Base-by-base conservation (phyloP, 352 stramenopile genomes). In the Aphanomyces astaci region DNA sequence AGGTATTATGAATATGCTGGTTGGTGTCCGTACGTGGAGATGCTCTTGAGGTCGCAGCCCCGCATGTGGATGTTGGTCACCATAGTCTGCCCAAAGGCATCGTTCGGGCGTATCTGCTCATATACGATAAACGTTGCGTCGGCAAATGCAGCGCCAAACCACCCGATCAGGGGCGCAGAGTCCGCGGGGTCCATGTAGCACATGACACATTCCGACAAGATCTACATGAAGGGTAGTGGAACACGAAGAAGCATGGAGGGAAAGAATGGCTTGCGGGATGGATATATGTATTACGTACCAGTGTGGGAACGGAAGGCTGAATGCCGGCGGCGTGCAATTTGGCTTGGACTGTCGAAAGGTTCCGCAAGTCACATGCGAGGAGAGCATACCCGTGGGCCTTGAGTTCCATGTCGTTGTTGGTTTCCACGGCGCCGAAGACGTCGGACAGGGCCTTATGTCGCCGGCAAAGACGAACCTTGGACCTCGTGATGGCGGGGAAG, bases 141-240 rank as follows among this genome's bases (percentile, higher is more conserved):
- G 5, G 72, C 57, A 70, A 97, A 95, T 56, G 78, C 84, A 9
- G 68, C 72, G 11, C 70, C 69, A 0, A 87, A 79, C 87, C 86
- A 96, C 2, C 71, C 54, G 28, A 97, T 75, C 15, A 96, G 75
- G 39, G 82, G 77, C 25, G 77, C 77, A 15, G 88, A 95, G 66
- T 81, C 84, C 55, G 84, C 78, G 17, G 90, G 81, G 28, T 95
- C 82, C 79, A 97, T 95, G 78, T 97, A 97, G 65, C 96, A 92
- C 43, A 97, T 66, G 65, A 97, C 90, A 55, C 84, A 95, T 71
- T 97, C 90, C 3, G 90, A 96, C 57, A 97, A 77, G 53, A 97
- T 92, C 46, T 94, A 68, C 49, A 83, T 90, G 11, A 81, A 1
- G 48, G 48, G n/a, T n/a, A 28, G 19, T 55, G 19, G 28, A 22